Evolutionary conservation across 1,139 yeast genomes (phyloP).

Genomic region (Lipomyces yarrowii): DNA sequence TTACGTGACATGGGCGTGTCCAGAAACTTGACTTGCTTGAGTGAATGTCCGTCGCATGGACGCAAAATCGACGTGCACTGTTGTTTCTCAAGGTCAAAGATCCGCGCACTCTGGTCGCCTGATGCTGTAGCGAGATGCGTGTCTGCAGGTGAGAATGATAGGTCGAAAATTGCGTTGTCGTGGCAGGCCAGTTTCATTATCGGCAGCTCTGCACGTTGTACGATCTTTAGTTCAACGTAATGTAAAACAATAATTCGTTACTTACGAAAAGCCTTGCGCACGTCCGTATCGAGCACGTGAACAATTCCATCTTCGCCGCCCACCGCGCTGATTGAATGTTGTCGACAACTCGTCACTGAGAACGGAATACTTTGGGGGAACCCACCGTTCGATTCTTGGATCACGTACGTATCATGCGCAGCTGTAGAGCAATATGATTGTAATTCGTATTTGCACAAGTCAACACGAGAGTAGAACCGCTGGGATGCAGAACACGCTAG

Average conservation of each 20-base stretch:
- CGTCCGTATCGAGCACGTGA: constrained; percentile 19
- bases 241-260: not conserved
- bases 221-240: not conserved
- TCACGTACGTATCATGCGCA: constrained; percentile 13
- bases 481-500: not conserved
- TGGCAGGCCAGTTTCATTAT: constrained; percentile 21
- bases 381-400: not conserved
- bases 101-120: constrained; percentile 26
- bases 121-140: constrained; percentile 21
- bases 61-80: constrained; percentile 14
- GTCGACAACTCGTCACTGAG: constrained; percentile 12
- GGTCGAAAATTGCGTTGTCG: constrained; percentile 27
- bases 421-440: constrained; percentile 13
- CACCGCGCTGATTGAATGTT: constrained; percentile 10
- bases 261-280: not conserved
- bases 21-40: constrained; percentile 25
- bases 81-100: constrained; percentile 23
- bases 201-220: constrained; percentile 5
- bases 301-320: constrained; percentile 26
- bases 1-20: constrained; percentile 2
- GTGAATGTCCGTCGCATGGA: constrained; percentile 10
- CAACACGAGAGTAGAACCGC: constrained; percentile 14
- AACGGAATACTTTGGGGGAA: constrained; percentile 13
- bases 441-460: constrained; percentile 11
- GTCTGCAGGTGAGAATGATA: constrained; percentile 20